A percentile compares a stretch with the other conserved stretches of the same genome.
Conservation (phyloP, 1,139 yeast genomes). For the Nakaseomyces bracarensis region DNA sequence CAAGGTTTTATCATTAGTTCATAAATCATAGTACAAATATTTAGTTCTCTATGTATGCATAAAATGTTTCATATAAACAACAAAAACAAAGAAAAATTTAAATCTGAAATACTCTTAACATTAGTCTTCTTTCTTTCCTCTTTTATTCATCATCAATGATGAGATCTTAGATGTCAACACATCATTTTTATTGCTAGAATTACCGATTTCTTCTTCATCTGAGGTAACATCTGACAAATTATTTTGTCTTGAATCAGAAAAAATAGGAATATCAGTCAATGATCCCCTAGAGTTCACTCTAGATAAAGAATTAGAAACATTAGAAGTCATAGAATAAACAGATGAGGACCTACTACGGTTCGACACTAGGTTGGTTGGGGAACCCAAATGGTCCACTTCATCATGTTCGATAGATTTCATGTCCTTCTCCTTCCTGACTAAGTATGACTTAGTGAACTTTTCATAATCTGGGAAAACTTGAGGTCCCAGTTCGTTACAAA, state of each 20-base stretch:
- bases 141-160: slow-evolving; percentile 20
- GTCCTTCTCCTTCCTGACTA: slow-evolving; percentile 10
- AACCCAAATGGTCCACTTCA: slow-evolving; percentile 12
- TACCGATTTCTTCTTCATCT: slow-evolving; percentile 10
- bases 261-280: slow-evolving; percentile 33
- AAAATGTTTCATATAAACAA: no score
- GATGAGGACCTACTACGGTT: slow-evolving; percentile 30
- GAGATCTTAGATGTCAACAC: slow-evolving; percentile 17
- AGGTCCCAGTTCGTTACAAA: slow-evolving; percentile 59
- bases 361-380: background rate
- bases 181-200: slow-evolving; percentile 7
- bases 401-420: slow-evolving; percentile 11
- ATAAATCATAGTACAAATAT: no score
- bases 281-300: slow-evolving; percentile 36
- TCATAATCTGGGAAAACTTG: slow-evolving; percentile 53
- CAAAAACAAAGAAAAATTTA: no score
- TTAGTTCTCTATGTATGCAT: no score
- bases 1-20: no score
- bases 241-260: slow-evolving; percentile 28
- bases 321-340: slow-evolving; percentile 22
- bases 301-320: slow-evolving; percentile 31
- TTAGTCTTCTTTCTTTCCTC: slow-evolving; percentile 18
- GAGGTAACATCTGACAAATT: background rate
- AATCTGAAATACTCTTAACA: no score
- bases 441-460: slow-evolving; percentile 15